A percentile compares a stretch with the other conserved stretches of the same genome.
Conservation (phyloP, 2,329 filamentous ascomycete species). For the Penicillium sp. region DNA sequence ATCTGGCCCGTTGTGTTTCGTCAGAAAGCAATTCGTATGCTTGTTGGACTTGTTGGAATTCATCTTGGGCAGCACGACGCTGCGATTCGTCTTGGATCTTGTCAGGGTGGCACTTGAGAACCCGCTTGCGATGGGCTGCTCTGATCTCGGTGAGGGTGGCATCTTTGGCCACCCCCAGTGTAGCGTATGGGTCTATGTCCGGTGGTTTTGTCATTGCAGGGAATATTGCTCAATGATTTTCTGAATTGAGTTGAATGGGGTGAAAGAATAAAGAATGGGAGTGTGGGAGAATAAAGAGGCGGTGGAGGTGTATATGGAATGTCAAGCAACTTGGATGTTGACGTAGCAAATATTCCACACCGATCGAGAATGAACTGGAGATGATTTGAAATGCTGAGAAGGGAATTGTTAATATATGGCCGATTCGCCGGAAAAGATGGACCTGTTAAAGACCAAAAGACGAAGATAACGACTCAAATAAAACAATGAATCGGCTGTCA, state of each 20-base stretch:
- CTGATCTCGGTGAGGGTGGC: slow-evolving; percentile 70
- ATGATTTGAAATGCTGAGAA: slow-evolving; percentile 8
- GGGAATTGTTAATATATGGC: background rate
- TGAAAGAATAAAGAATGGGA: slow-evolving; percentile 6
- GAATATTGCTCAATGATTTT: slow-evolving; percentile 9
- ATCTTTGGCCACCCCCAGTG: slow-evolving; percentile 68
- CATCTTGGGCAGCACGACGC: slow-evolving; percentile 73
- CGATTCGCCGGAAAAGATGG: background rate
- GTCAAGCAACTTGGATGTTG: slow-evolving; percentile 12
- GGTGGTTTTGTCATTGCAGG: slow-evolving; percentile 27
- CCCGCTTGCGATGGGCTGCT: slow-evolving; percentile 76
- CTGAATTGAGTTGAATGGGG: slow-evolving; percentile 18
- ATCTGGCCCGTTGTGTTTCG: slow-evolving; percentile 65
- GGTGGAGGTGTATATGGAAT: slow-evolving; percentile 20
- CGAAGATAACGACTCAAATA: background rate
- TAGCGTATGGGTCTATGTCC: slow-evolving; percentile 69
- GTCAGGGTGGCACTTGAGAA: slow-evolving; percentile 85
- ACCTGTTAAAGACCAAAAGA: background rate
- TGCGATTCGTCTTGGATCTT: slow-evolving; percentile 75
- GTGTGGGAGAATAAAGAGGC: slow-evolving; percentile 18
- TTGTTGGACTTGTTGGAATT: slow-evolving; percentile 89
- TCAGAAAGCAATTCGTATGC: slow-evolving; percentile 89
- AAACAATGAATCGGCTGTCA: slow-evolving; percentile 5
- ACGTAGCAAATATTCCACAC: slow-evolving; percentile 18
- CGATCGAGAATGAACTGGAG: slow-evolving; percentile 22